phyloP scores from a whole-genome alignment of 1,139 yeast genomes.

The Candida tropicalis region DNA sequence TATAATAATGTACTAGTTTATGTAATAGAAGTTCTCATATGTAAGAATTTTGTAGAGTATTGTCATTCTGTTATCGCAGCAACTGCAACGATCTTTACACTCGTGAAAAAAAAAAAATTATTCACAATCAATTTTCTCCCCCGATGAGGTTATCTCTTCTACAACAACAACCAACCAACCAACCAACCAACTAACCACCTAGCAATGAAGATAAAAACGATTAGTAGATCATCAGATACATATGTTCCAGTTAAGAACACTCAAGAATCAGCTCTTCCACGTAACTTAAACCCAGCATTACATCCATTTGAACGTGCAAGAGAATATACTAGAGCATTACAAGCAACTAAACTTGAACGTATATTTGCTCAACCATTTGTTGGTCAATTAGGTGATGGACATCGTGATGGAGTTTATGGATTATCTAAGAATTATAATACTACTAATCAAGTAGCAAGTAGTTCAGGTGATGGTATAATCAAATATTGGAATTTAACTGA shows the following conservation, averaged over 20 bases:
- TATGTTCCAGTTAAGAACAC: constrained; percentile 91
- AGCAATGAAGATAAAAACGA: constrained; percentile 81
- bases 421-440: constrained; percentile 77
- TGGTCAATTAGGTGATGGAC: constrained; percentile 94
- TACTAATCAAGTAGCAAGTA: constrained; percentile 80
- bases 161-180: background rate
- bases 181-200: background rate
- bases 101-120: too few species aligned
- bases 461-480: constrained; percentile 92
- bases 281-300: constrained; percentile 90
- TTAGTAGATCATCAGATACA: constrained; percentile 85
- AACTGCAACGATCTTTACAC: too few species aligned
- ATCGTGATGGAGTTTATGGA: constrained; percentile 89
- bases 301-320: constrained; percentile 98
- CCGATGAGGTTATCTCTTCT: too few species aligned
- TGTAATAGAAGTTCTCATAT: too few species aligned
- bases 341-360: constrained; percentile 92
- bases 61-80: too few species aligned
- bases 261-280: constrained; percentile 83
- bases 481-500: constrained; percentile 89
- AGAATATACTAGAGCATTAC: constrained; percentile 91
- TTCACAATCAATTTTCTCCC: too few species aligned
- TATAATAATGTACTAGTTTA: too few species aligned
- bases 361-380: constrained; percentile 98
- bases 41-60: too few species aligned